phyloP scores from a whole-genome alignment of 805 yeast species.

The Starmerella riodocensis region DNA sequence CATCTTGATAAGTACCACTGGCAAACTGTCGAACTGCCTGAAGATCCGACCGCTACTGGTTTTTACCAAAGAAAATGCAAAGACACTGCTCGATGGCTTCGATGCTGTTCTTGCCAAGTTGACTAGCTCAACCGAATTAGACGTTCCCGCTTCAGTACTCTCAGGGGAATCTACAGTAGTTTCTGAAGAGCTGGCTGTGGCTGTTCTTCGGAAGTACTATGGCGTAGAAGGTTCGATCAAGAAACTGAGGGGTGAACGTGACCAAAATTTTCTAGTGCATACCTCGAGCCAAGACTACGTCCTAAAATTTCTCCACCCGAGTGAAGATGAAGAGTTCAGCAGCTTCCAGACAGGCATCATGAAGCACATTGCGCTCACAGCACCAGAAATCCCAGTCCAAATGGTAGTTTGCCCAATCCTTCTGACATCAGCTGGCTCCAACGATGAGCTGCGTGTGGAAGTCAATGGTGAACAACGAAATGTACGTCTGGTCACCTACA shows the following conservation, averaged over 20 bases:
- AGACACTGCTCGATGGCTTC: conserved; percentile 2
- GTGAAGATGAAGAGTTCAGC: conserved; percentile 9
- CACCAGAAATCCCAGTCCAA: conserved; percentile 11
- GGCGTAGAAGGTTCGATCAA: neutral
- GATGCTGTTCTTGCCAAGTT: neutral
- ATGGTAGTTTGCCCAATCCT: neutral
- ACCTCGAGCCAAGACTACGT: neutral
- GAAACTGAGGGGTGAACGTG: conserved; percentile 12
- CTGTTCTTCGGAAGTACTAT: conserved; percentile 2
- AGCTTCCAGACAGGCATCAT: conserved; percentile 7
- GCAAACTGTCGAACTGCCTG: conserved; percentile 9
- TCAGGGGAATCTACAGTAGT: neutral
- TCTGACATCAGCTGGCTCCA: neutral
- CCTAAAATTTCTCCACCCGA: conserved; percentile 14
- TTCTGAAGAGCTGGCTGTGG: neutral
- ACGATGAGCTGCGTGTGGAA: neutral
- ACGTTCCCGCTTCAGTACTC: neutral
- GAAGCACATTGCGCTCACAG: conserved; percentile 1
- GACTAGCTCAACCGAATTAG: neutral
- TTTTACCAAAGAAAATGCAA: conserved; percentile 9
- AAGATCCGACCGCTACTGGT: conserved; percentile 13
- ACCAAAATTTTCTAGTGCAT: conserved; percentile 6
- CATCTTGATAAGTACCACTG: conserved; percentile 11
- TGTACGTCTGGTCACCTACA: conserved; percentile 7
- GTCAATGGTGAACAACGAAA: conserved; percentile 2